Evolutionary conservation across 2,329 filamentous ascomycete species (phyloP).

Genomic region (Ascochyta rabiei): DNA sequence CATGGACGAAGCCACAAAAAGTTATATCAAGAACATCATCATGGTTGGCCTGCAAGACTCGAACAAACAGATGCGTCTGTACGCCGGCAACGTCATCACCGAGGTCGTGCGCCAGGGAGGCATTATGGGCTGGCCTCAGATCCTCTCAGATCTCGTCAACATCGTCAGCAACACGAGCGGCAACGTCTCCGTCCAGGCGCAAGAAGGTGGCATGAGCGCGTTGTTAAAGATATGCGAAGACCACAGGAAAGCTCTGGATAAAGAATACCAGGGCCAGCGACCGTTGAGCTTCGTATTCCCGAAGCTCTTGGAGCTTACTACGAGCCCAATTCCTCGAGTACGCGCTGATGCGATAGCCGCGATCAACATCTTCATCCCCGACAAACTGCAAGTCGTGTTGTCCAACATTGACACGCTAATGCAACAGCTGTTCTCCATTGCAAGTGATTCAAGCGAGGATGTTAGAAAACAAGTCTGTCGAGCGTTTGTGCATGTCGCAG

Average conservation of each 20-base stretch:
- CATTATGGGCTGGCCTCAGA: constrained; percentile 86
- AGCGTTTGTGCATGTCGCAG: constrained; percentile 89
- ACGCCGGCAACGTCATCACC: constrained; percentile 91
- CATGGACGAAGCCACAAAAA: constrained; percentile 74
- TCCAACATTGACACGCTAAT: constrained; percentile 82
- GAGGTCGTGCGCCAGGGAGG: constrained; percentile 86
- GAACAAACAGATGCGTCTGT: constrained; percentile 81
- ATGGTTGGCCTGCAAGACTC: constrained; percentile 81
- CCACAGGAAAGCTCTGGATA: constrained; percentile 83
- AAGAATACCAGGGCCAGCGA: constrained; percentile 85
- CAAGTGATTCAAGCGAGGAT: constrained; percentile 76
- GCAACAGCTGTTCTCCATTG: constrained; percentile 79
- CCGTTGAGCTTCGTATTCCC: constrained; percentile 89
- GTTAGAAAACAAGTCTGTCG: constrained; percentile 93
- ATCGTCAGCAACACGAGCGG: constrained; percentile 76
- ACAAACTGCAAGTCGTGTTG: constrained; percentile 81
- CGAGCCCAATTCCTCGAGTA: constrained; percentile 76
- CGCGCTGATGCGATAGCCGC: constrained; percentile 79
- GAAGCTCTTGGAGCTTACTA: constrained; percentile 85
- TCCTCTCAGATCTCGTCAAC: constrained; percentile 80
- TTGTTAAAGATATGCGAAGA: constrained; percentile 97
- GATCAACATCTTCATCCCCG: constrained; percentile 90
- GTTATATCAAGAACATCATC: constrained; percentile 79
- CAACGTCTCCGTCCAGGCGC: constrained; percentile 71
- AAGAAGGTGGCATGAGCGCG: constrained; percentile 93